Base-by-base conservation (phyloP, 1,139 yeast species). In the Kodamaea sp. region DNA sequence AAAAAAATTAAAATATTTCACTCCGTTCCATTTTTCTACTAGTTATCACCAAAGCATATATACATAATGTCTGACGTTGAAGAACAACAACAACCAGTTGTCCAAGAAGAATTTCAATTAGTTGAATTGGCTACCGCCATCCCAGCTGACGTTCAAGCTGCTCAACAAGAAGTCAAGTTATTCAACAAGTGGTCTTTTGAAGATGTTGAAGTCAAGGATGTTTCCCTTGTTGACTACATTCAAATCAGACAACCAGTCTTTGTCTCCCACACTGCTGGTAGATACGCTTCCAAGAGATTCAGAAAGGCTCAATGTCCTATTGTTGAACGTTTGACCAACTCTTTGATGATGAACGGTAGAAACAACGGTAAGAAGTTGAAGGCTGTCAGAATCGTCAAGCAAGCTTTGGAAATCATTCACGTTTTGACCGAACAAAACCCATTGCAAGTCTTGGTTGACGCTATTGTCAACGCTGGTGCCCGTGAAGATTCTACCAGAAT, bases 401-500 rank as follows among this genome's bases (percentile, higher is more conserved):
- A 92, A 82, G 92, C 98, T 64, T 79, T 92, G 70, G 98, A 92
- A 75, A 94, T 94, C 81, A 83, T 94, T 74, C 75, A 85, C 83
- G 92, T 94, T 61, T 84, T 94, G 72, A 90, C 98, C 63, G 99
- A 92, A 75, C 94, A 84, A 76, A 94, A 94, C 96, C 99, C 99
- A 70, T 74, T 94, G 75, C 99, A 94, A 81, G 96, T 94, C 67
- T 79, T 92, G 65, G 97, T 94, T 74, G 99, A 94, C 65, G 99
- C 98, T 63, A 85, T 94, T 68, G 90, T 89, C 79, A 94, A 94
- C 96, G 87, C 97, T 60, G 99, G 99, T 75, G 95, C 98, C 75
- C 89, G 98, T 83, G 99, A 94, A 83, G 99, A 94, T 79, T 88
- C 98, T 67, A 94, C 99, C 81, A 90, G 98, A 87, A 92, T 94